Evolutionary conservation across 306 rosid species (phyloP).

Genomic region (Pyrus betulifolia): DNA sequence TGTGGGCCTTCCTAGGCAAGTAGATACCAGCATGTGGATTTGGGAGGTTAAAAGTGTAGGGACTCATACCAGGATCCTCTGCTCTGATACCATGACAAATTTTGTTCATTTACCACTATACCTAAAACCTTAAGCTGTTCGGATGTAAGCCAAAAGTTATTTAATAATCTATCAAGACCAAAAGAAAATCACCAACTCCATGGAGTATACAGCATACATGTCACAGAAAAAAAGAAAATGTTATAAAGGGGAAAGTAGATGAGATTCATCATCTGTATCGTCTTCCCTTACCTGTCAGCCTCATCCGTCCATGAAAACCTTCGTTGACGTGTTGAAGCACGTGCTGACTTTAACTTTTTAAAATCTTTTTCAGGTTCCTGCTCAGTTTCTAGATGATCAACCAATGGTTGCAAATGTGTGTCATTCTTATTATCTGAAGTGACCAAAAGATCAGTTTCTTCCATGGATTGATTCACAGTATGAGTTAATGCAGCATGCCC

Average conservation of each 20-base stretch:
- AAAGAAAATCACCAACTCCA: background rate
- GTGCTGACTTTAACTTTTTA: conserved; percentile 48
- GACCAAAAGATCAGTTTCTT: conserved; percentile 29
- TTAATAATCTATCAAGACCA: background rate
- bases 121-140: background rate
- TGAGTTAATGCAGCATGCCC: conserved; percentile 14
- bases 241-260: background rate
- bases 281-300: conserved; percentile 65
- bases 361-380: conserved; percentile 22
- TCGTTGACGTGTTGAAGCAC: conserved; percentile 52
- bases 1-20: background rate
- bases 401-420: conserved; percentile 27
- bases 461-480: conserved; percentile 22
- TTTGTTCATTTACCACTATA: background rate
- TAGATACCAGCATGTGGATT: background rate
- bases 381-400: conserved; percentile 31
- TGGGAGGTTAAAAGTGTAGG: background rate
- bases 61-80: too few relatives aligned
- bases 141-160: background rate
- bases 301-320: conserved; percentile 83
- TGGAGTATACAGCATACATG: background rate
- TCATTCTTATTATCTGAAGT: conserved; percentile 32
- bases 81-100: background rate
- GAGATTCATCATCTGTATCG: background rate
- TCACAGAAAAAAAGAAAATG: background rate